phyloP scores from a whole-genome alignment of 257 asterid genomes.

The Solanum paucissectum region DNA sequence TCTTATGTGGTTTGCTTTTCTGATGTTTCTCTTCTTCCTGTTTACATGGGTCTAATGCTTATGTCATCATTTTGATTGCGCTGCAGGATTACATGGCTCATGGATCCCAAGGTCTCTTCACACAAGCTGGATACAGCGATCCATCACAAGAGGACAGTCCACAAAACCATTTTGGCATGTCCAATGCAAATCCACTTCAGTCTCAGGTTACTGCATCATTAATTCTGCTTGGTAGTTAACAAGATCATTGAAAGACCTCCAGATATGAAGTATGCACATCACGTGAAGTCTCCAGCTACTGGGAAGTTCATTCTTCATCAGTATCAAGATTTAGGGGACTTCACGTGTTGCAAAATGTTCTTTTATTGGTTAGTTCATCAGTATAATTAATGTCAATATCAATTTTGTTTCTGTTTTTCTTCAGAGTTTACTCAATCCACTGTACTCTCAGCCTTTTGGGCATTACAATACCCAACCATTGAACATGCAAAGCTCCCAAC shows the following conservation, averaged over 20 bases:
- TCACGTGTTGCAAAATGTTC: not conserved
- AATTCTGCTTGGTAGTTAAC: not conserved
- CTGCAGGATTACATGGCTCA: constrained; percentile 84
- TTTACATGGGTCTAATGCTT: not conserved
- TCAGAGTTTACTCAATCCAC: constrained; percentile 68
- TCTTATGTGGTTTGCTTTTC: not conserved
- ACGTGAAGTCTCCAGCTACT: not conserved
- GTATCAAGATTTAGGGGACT: not conserved
- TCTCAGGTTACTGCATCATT: constrained; percentile 49
- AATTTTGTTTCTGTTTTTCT: not conserved
- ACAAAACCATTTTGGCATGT: constrained; percentile 59
- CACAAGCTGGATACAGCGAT: constrained; percentile 77
- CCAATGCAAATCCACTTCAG: constrained; percentile 59
- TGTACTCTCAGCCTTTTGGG: constrained; percentile 71
- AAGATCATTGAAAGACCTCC: not conserved
- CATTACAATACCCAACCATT: constrained; percentile 67
- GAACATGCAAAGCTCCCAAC: constrained; percentile 54
- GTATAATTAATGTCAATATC: not conserved
- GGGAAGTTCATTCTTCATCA: not conserved
- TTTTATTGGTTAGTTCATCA: not conserved
- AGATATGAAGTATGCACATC: not conserved
- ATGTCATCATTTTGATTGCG: not conserved
- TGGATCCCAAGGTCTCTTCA: constrained; percentile 86
- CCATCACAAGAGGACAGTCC: constrained; percentile 82
- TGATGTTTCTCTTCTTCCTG: not conserved